phyloP scores from a whole-genome alignment of 2,329 filamentous ascomycete genomes.

The Plectosphaerella plurivora region DNA sequence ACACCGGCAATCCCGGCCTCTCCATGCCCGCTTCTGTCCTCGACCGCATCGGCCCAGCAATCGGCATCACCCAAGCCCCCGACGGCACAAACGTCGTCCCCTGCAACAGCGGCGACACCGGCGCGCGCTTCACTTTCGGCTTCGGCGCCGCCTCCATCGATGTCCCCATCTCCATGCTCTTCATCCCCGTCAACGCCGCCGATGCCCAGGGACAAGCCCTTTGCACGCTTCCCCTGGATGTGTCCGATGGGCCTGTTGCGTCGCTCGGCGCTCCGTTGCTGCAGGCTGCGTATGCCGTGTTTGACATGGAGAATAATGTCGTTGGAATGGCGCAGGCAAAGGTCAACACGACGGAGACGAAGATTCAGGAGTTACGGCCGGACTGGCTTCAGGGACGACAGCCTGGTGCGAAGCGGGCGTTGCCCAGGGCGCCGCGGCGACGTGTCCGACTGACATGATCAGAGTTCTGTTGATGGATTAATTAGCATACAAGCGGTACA shows the following conservation, averaged over 20 bases:
- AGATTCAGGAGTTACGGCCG: background rate
- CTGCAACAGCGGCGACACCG: background rate
- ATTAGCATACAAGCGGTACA: too few species aligned
- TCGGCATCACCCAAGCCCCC: background rate
- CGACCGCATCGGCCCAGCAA: background rate
- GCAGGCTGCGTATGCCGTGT: conserved; percentile 4
- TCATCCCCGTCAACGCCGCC: background rate
- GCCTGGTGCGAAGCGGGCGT: too few species aligned
- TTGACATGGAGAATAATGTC: conserved; percentile 2
- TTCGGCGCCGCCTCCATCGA: background rate
- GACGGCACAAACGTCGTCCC: background rate
- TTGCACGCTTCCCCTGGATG: background rate
- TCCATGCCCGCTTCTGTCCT: background rate
- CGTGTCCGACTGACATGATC: too few species aligned
- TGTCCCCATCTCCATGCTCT: background rate
- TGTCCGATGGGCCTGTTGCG: background rate
- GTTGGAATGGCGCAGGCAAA: conserved; percentile 6
- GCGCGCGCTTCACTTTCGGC: background rate
- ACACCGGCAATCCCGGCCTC: background rate
- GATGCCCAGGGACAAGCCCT: background rate
- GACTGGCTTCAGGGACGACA: background rate
- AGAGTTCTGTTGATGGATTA: too few species aligned
- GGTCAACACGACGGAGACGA: conserved; percentile 1
- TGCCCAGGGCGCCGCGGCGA: too few species aligned
- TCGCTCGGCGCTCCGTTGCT: conserved; percentile 1